Conservation (phyloP, 129 eudicot genomes). For the Solidago caesia region DNA sequence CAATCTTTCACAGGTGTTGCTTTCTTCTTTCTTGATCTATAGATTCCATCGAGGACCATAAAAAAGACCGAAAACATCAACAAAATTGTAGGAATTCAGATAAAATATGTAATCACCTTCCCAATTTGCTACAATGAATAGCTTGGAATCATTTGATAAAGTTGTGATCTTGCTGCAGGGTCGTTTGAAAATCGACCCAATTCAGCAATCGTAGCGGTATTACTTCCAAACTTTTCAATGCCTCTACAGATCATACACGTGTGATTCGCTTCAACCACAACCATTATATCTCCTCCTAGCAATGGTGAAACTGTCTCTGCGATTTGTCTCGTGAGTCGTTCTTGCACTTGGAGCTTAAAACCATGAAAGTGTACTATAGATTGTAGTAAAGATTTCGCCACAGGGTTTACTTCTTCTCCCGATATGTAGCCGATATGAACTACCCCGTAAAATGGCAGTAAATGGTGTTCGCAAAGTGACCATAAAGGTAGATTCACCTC, state of each 20-base stretch:
- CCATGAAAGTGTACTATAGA: constrained; percentile 88
- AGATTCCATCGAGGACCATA: background rate
- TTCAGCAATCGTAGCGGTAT: constrained; percentile 86
- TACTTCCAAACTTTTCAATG: constrained; percentile 89
- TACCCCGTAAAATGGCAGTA: constrained; percentile 90
- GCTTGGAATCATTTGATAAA: constrained; percentile 66
- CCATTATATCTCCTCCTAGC: constrained; percentile 78
- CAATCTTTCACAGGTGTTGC: background rate
- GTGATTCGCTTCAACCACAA: constrained; percentile 86
- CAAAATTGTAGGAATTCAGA: constrained; percentile 7
- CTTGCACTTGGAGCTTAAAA: constrained; percentile 93
- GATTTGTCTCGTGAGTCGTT: constrained; percentile 87
- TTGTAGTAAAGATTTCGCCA: constrained; percentile 61
- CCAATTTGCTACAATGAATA: constrained; percentile 32
- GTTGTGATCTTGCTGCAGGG: constrained; percentile 60
- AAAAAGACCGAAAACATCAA: background rate
- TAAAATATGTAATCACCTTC: constrained; percentile 22
- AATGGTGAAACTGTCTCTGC: constrained; percentile 81
- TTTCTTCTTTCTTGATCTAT: constrained; percentile 14
- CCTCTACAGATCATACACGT: constrained; percentile 97
- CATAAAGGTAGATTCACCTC: constrained; percentile 72
- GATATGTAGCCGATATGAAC: constrained; percentile 82
- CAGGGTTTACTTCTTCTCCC: constrained; percentile 40
- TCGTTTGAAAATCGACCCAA: constrained; percentile 83
- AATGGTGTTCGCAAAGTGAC: constrained; percentile 95